phyloP scores from a whole-genome alignment of 106 monocot species.

The Platanthera zijinensis region DNA sequence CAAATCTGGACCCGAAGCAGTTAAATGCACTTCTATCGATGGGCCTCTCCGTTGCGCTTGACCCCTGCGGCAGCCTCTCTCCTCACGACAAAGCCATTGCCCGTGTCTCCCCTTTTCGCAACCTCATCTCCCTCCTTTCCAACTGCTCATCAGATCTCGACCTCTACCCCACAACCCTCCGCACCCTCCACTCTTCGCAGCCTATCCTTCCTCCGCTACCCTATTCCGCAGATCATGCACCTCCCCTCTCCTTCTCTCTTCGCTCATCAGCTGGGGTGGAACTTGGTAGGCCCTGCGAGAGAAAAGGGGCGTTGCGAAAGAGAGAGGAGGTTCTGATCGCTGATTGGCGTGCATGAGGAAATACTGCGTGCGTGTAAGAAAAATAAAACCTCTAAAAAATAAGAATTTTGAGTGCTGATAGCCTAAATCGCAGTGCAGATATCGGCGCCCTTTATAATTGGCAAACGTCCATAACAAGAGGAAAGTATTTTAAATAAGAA shows the following conservation, averaged over 20 bases:
- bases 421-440: too few relatives aligned
- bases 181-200: constrained; percentile 49
- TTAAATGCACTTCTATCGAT: constrained; percentile 26
- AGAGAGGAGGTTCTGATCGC: too few relatives aligned
- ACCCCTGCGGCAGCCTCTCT: constrained; percentile 47
- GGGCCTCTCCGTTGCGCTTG: constrained; percentile 25
- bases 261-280: constrained; percentile 6
- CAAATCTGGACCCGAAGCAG: constrained; percentile 73
- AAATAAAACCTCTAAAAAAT: too few relatives aligned
- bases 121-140: constrained; percentile 36
- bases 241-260: constrained; percentile 19
- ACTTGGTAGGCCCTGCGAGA: too few relatives aligned
- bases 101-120: constrained; percentile 55
- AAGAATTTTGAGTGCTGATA: too few relatives aligned
- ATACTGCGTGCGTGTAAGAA: too few relatives aligned
- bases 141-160: constrained; percentile 70
- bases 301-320: too few relatives aligned
- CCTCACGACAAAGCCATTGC: constrained; percentile 38
- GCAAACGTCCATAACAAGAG: not conserved
- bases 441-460: not conserved
- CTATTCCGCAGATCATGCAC: not conserved
- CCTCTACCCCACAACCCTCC: constrained; percentile 43
- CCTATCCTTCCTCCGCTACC: constrained; percentile 23
- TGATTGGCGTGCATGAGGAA: too few relatives aligned
- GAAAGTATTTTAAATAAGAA: too few relatives aligned